Evolutionary conservation across 2,329 filamentous ascomycete genomes (phyloP).

Genomic region (Harringtonia aguacate): DNA sequence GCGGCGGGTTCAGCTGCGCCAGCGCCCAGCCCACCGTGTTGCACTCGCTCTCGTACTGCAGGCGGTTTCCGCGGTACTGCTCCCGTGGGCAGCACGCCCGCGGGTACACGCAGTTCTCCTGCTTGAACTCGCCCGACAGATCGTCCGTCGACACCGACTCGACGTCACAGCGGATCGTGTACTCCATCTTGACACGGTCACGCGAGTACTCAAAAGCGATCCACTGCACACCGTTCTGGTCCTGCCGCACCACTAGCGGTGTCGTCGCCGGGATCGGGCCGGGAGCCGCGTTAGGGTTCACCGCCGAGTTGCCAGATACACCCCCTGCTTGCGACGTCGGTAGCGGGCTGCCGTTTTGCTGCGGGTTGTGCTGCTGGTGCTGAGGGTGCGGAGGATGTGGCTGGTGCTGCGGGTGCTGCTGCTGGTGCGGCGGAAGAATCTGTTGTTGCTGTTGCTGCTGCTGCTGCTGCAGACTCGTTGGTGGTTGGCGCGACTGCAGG

Average conservation of each 20-base stretch:
- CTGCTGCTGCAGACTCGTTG: background rate
- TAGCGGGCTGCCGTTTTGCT: conserved; percentile 10
- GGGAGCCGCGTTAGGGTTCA: conserved; percentile 84
- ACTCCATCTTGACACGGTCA: conserved; percentile 98
- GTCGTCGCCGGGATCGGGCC: conserved; percentile 96
- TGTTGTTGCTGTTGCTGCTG: conserved; percentile 4
- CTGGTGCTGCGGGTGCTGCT: conserved; percentile 7
- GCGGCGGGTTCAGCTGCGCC: conserved; percentile 80
- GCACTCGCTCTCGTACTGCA: conserved; percentile 97
- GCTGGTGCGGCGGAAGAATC: background rate
- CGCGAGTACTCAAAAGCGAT: conserved; percentile 97
- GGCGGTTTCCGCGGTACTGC: conserved; percentile 87
- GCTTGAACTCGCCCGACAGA: conserved; percentile 82
- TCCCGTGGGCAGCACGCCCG: conserved; percentile 92
- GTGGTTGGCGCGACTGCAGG: conserved; percentile 19
- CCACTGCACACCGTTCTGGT: conserved; percentile 96
- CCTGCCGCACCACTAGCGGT: conserved; percentile 84
- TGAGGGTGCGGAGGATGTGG: conserved; percentile 8
- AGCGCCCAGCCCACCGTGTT: conserved; percentile 99
- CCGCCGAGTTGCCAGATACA: conserved; percentile 14
- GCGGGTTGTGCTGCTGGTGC: conserved; percentile 6
- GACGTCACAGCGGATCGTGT: conserved; percentile 95
- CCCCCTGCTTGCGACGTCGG: conserved; percentile 5
- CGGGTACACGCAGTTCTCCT: conserved; percentile 96
- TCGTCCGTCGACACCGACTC: conserved; percentile 91